Evolutionary conservation across 2,329 filamentous ascomycete species (phyloP).

Genomic region (Calonectria multiphialidica): DNA sequence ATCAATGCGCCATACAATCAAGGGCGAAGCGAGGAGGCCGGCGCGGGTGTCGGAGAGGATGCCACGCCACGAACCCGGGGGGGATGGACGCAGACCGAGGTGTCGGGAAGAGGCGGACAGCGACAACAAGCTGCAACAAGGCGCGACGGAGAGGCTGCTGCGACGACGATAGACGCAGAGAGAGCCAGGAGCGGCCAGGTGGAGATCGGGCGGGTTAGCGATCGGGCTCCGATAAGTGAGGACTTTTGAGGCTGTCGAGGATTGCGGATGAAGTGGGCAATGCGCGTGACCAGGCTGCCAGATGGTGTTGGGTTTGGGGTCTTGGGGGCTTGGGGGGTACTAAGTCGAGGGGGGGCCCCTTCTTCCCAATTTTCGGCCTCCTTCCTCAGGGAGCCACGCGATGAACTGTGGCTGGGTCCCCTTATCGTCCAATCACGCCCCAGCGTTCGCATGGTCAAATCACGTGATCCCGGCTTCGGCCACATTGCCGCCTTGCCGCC

Average conservation of each 20-base stretch:
- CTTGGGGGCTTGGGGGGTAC: constrained; percentile 33
- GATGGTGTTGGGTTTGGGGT: constrained; percentile 47
- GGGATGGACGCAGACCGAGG: constrained; percentile 25
- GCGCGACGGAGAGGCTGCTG: constrained; percentile 33
- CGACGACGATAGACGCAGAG: constrained; percentile 29
- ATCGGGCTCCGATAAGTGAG: constrained; percentile 40
- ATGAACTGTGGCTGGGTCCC: constrained; percentile 37
- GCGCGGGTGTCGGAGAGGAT: constrained; percentile 31
- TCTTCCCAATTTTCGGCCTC: constrained; percentile 29
- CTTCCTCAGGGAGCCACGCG: constrained; percentile 34
- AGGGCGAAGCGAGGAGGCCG: constrained; percentile 28
- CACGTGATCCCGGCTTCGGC: constrained; percentile 32
- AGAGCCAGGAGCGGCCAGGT: constrained; percentile 31
- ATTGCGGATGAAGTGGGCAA: constrained; percentile 50
- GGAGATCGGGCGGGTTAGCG: constrained; percentile 31
- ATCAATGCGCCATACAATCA: constrained; percentile 51
- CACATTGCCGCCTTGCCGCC: constrained; percentile 26
- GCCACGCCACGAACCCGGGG: constrained; percentile 39
- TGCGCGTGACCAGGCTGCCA: constrained; percentile 53
- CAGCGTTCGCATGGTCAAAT: neutral
- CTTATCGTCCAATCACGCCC: constrained; percentile 32
- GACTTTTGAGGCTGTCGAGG: constrained; percentile 49
- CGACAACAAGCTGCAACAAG: constrained; percentile 27
- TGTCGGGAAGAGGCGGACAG: constrained; percentile 31
- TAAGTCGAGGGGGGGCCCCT: constrained; percentile 32